These are phyloP conservation scores for Dactylorhiza incarnata DNA, from an alignment of 106 monocot genomes.

Conservation along the genomic window DNA sequence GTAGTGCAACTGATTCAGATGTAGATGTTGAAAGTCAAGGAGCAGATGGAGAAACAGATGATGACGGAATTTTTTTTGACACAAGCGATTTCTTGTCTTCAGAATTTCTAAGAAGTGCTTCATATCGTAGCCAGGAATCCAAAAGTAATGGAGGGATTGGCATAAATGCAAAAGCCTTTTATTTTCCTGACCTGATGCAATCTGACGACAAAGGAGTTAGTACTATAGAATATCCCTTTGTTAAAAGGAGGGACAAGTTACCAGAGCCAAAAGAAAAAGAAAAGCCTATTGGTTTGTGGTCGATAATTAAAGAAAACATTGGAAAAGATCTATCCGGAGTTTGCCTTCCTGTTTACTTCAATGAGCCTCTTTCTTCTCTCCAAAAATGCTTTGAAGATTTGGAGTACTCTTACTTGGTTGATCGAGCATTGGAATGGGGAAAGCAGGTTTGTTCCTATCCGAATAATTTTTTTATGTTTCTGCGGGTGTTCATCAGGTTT, in stretches of 20 bases:
- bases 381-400: constrained; percentile 99
- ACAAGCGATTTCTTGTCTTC: constrained; percentile 75
- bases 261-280: constrained; percentile 97
- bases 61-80: constrained; percentile 79
- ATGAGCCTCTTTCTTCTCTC: constrained; percentile 88
- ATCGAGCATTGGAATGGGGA: constrained; percentile 80
- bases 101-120: constrained; percentile 79
- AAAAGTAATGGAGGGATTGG: constrained; percentile 30
- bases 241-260: constrained; percentile 67
- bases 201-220: constrained; percentile 20
- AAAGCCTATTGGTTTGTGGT: constrained; percentile 90
- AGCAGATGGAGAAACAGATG: constrained; percentile 76
- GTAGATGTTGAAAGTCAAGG: constrained; percentile 92
- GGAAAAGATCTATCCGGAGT: constrained; percentile 97
- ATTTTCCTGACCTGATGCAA: constrained; percentile 14
- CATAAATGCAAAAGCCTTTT: constrained; percentile 17
- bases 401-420: constrained; percentile 85
- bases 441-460: constrained; percentile 53
- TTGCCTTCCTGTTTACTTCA: constrained; percentile 96
- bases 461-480: background rate
- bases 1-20: constrained; percentile 81
- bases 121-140: constrained; percentile 65
- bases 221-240: constrained; percentile 51
- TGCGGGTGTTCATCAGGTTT: background rate
- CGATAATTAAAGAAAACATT: constrained; percentile 97